Evolutionary conservation across 176 grass and related monocot species (phyloP).

Genomic region (Cymbopogon citratus): DNA sequence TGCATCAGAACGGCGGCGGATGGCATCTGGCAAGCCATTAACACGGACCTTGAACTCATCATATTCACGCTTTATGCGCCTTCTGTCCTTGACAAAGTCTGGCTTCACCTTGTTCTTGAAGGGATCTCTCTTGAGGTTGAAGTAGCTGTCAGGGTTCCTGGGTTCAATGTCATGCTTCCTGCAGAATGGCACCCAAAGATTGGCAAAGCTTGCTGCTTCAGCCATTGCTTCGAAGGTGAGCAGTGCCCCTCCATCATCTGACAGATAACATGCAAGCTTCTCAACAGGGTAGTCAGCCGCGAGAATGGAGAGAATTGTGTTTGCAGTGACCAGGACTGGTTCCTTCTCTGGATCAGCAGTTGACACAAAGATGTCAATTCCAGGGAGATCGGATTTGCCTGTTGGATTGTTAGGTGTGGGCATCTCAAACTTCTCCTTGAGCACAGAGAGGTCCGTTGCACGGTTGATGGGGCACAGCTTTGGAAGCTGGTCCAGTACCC

Average conservation of each 20-base stretch:
- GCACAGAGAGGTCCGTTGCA: conserved; percentile 74
- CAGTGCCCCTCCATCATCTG: conserved; percentile 89
- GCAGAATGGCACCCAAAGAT: conserved; percentile 95
- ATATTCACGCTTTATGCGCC: conserved; percentile 86
- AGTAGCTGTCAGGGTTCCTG: conserved; percentile 96
- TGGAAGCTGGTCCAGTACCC: conserved; percentile 94
- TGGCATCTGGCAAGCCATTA: conserved; percentile 86
- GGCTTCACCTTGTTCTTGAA: conserved; percentile 91
- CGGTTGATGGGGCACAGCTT: conserved; percentile 91
- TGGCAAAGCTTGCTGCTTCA: conserved; percentile 89
- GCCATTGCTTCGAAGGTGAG: conserved; percentile 99
- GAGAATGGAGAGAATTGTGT: conserved; percentile 94
- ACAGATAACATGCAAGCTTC: conserved; percentile 91
- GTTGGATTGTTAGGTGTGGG: conserved; percentile 67
- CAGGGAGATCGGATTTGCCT: conserved; percentile 84
- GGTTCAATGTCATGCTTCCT: conserved; percentile 93
- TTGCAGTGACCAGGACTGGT: conserved; percentile 87
- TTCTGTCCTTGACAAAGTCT: conserved; percentile 92
- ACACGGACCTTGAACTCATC: conserved; percentile 97
- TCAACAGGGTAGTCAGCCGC: conserved; percentile 91
- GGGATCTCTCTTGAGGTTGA: conserved; percentile 76
- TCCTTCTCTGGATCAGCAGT: conserved; percentile 94
- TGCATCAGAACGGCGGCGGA: conserved; percentile 84
- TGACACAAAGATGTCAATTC: conserved; percentile 83
- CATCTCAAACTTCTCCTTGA: conserved; percentile 90